Conservation (phyloP, 768 basidiomycete genomes). For the Leucocoprinus birnbaumii region DNA sequence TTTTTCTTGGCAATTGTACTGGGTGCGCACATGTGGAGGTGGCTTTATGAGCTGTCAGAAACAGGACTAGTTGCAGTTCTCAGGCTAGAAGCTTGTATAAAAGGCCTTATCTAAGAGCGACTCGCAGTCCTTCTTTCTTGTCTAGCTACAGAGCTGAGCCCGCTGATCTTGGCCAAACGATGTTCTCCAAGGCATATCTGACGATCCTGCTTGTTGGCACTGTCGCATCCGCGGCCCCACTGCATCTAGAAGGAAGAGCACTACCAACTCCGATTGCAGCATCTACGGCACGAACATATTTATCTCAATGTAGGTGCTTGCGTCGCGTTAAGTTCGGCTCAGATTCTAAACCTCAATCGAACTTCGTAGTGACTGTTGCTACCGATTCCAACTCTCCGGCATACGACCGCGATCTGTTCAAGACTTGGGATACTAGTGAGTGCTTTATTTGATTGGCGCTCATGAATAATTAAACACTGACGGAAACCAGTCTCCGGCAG, state of each 20-base stretch:
- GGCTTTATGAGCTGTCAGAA: too few relatives aligned
- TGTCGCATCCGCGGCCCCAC: constrained; percentile 16
- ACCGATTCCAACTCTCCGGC: constrained; percentile 29
- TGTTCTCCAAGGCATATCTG: background rate
- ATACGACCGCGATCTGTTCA: constrained; percentile 37
- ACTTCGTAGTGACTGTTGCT: constrained; percentile 28
- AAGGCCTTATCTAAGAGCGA: background rate
- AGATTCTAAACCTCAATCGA: background rate
- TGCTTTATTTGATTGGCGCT: background rate
- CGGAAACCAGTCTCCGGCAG: constrained; percentile 38
- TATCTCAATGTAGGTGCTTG: constrained; percentile 29
- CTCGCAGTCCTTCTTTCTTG: background rate
- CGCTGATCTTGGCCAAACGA: background rate
- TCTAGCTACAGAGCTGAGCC: too few relatives aligned
- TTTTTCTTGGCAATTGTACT: too few relatives aligned
- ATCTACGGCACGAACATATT: constrained; percentile 31
- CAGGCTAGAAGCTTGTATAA: too few relatives aligned
- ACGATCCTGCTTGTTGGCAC: constrained; percentile 15
- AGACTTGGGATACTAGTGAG: constrained; percentile 47
- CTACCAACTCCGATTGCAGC: constrained; percentile 29
- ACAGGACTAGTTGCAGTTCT: background rate
- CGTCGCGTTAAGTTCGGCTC: too few relatives aligned
- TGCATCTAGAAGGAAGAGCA: constrained; percentile 18
- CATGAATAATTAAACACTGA: background rate
- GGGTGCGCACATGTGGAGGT: too few relatives aligned